phyloP scores from a whole-genome alignment of 805 yeast genomes.

The Hemisphaericaspora nanyangensis region DNA sequence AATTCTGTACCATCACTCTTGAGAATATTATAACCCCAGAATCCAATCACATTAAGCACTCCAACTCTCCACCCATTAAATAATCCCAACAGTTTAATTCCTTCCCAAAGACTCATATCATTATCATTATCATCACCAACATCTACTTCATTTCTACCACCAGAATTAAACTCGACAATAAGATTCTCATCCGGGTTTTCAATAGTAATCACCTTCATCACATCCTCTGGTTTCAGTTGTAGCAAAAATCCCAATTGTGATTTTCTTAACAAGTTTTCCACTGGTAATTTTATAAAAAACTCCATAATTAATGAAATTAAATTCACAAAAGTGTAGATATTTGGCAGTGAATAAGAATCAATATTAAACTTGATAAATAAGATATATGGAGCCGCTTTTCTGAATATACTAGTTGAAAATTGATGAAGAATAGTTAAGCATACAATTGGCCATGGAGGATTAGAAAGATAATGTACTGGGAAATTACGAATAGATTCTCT shows the following conservation, averaged over 20 bases:
- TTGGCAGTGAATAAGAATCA: conserved; percentile 63
- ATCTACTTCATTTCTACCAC: conserved; percentile 10
- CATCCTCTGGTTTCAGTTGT: conserved; percentile 36
- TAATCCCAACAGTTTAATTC: conserved; percentile 26
- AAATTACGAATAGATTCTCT: conserved; percentile 59
- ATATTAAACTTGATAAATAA: conserved; percentile 58
- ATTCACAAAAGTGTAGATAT: conserved; percentile 53
- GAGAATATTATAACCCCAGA: conserved; percentile 71
- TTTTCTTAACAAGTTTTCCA: conserved; percentile 80
- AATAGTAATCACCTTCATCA: conserved; percentile 38
- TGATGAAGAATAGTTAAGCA: conserved; percentile 57
- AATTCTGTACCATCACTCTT: conserved; percentile 44
- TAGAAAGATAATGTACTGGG: conserved; percentile 52
- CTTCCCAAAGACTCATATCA: conserved; percentile 35
- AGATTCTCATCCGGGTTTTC: conserved; percentile 43
- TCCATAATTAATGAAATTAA: conserved; percentile 63
- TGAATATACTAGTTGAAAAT: conserved; percentile 55
- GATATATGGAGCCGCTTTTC: conserved; percentile 62
- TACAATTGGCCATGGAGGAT: conserved; percentile 47
- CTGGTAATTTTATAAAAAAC: conserved; percentile 73
- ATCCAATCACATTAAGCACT: conserved; percentile 70
- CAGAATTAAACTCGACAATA: conserved; percentile 48
- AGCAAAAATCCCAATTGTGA: conserved; percentile 72
- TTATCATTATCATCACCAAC: conserved; percentile 23
- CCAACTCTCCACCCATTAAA: conserved; percentile 95